Evolutionary conservation across 176 grass and related monocot genomes (phyloP).

Genomic region (barley (Hordeum vulgare)): DNA sequence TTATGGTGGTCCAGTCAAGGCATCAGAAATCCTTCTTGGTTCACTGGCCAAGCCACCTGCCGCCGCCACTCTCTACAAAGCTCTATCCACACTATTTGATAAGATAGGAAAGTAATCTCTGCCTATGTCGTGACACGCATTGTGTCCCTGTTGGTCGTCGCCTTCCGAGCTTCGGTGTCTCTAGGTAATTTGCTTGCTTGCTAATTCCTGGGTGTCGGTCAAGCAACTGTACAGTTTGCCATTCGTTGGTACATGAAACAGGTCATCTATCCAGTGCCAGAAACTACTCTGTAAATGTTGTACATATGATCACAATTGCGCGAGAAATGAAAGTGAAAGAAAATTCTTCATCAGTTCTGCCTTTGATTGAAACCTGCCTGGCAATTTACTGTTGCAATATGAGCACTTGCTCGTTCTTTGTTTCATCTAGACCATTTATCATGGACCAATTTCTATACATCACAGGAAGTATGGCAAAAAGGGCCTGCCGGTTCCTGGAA

Average conservation of each 20-base stretch:
- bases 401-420: neutral
- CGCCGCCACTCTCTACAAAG: constrained; percentile 56
- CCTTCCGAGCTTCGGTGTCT: neutral
- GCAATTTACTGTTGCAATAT: neutral
- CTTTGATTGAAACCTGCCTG: neutral
- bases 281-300: constrained; percentile 38
- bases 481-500: neutral
- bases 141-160: neutral
- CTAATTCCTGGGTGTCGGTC: constrained; percentile 1
- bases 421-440: neutral
- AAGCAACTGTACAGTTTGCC: constrained; percentile 27
- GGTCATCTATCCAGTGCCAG: constrained; percentile 5
- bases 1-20: constrained; percentile 60
- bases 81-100: constrained; percentile 49
- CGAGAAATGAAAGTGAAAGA: constrained; percentile 21
- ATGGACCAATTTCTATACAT: neutral
- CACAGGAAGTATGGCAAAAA: neutral
- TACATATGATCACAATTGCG: constrained; percentile 22
- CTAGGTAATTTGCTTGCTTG: constrained; percentile 8
- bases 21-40: constrained; percentile 84
- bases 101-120: constrained; percentile 40
- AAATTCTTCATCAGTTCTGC: neutral
- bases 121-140: constrained; percentile 3
- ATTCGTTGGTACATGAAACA: constrained; percentile 17
- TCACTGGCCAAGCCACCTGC: constrained; percentile 56